These are phyloP conservation scores for Gossypium schwendimanii DNA, from an alignment of 441 rosid genomes.

Conservation along the genomic window DNA sequence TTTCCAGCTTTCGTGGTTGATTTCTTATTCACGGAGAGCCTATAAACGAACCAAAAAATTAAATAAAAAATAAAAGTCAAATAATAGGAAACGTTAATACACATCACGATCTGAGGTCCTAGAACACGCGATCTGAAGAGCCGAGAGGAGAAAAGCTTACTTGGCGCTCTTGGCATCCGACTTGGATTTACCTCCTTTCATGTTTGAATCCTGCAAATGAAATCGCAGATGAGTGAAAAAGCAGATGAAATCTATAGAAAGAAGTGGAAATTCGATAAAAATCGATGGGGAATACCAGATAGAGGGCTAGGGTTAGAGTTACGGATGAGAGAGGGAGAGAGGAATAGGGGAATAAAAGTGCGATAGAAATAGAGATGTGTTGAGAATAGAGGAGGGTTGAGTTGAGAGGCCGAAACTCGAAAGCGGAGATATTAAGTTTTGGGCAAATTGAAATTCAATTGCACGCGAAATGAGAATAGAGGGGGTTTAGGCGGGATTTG, in stretches of 20 bases:
- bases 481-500: constrained; percentile 83
- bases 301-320: constrained; percentile 18
- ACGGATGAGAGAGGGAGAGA: neutral
- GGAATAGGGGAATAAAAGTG: neutral
- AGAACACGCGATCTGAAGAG: neutral
- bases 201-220: constrained; percentile 41
- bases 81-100: neutral
- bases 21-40: constrained; percentile 42
- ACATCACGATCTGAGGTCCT: constrained; percentile 28
- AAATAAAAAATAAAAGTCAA: neutral
- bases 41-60: neutral
- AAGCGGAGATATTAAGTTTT: constrained; percentile 43
- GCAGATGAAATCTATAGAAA: neutral
- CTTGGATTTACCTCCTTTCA: constrained; percentile 90
- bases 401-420: neutral
- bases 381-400: neutral
- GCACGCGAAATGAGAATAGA: constrained; percentile 49
- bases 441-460: constrained; percentile 74
- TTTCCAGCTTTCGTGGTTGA: constrained; percentile 28
- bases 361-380: too few relatives aligned
- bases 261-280: neutral
- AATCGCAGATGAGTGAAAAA: constrained; percentile 27
- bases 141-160: constrained; percentile 28
- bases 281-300: constrained; percentile 27
- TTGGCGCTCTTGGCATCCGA: constrained; percentile 56